phyloP scores from a whole-genome alignment of 768 basidiomycete species.

The Tylopilus subfusipes region DNA sequence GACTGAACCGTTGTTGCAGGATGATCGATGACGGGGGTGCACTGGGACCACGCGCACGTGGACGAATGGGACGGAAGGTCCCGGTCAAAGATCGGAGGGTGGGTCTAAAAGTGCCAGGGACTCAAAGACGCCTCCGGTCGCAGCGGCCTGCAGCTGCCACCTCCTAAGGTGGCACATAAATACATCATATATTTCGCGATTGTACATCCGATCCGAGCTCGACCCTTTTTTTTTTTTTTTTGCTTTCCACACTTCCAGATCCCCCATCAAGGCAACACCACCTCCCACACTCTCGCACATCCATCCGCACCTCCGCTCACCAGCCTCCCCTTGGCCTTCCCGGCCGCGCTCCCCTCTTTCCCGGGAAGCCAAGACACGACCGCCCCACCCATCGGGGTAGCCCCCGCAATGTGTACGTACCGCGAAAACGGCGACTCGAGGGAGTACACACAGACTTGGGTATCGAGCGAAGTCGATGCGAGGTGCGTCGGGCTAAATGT shows the following conservation, averaged over 20 bases:
- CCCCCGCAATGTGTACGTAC: conserved; percentile 82
- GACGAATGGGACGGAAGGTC: too few species aligned
- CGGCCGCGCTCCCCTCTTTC: conserved; percentile 2
- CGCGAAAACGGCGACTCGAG: conserved; percentile 58
- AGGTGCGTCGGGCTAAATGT: conserved; percentile 47
- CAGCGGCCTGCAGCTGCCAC: too few species aligned
- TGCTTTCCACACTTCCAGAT: not conserved
- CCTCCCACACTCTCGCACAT: conserved; percentile 70
- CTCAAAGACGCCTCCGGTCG: too few species aligned
- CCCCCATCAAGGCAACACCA: conserved; percentile 31
- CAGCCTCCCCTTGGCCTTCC: conserved; percentile 46
- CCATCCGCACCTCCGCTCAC: conserved; percentile 79
- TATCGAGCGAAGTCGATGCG: conserved; percentile 90
- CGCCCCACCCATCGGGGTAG: conserved; percentile 80
- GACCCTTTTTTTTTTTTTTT: too few species aligned
- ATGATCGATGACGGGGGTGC: too few species aligned
- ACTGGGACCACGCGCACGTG: too few species aligned
- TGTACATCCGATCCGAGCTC: not conserved
- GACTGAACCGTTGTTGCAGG: too few species aligned
- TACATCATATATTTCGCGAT: not conserved
- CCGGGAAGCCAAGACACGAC: conserved; percentile 67
- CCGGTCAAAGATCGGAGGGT: too few species aligned
- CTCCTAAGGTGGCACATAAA: too few species aligned
- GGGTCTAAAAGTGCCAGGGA: too few species aligned
- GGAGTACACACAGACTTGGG: conserved; percentile 86